Evolutionary conservation across 331 rosid genomes (phyloP).

Genomic region (Acacia concinna): DNA sequence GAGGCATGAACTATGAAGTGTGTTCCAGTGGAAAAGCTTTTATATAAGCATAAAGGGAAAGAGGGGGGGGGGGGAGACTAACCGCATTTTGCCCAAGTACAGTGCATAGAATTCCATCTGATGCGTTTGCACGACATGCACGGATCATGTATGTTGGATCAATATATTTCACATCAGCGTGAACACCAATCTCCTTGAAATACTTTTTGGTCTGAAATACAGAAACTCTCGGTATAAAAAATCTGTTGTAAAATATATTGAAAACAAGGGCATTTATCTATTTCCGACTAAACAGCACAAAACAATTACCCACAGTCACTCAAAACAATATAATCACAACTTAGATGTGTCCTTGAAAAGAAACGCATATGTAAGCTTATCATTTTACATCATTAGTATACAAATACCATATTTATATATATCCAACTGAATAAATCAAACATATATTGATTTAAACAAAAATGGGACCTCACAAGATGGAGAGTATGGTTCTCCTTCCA

Average conservation of each 20-base stretch:
- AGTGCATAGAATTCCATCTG: slow-evolving; percentile 94
- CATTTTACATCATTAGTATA: not conserved
- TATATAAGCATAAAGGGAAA: not conserved
- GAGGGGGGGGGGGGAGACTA: slow-evolving; percentile 37
- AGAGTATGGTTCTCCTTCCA: not conserved
- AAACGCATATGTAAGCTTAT: not conserved
- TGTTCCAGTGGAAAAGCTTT: not conserved
- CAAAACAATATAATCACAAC: not conserved
- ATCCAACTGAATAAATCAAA: not conserved
- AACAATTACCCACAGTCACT: not conserved
- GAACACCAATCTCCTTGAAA: slow-evolving; percentile 72
- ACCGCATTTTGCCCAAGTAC: slow-evolving; percentile 98
- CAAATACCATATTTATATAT: not conserved
- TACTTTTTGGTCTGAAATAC: slow-evolving; percentile 63
- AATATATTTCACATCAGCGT: slow-evolving; percentile 89
- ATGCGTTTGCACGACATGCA: slow-evolving; percentile 93
- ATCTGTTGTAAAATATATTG: not conserved
- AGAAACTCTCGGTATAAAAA: slow-evolving; percentile 11
- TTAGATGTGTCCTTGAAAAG: not conserved
- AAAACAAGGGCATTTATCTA: slow-evolving; percentile 1
- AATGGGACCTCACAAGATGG: not conserved
- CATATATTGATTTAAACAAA: not conserved
- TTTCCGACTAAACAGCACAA: not conserved
- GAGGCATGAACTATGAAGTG: not conserved
- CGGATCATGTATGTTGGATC: slow-evolving; percentile 99